Evolutionary conservation across 1,284 basidiomycete genomes (phyloP), one percentile per base, ranked within the genome.

Genomic region (Schizophyllum amplum): DNA sequence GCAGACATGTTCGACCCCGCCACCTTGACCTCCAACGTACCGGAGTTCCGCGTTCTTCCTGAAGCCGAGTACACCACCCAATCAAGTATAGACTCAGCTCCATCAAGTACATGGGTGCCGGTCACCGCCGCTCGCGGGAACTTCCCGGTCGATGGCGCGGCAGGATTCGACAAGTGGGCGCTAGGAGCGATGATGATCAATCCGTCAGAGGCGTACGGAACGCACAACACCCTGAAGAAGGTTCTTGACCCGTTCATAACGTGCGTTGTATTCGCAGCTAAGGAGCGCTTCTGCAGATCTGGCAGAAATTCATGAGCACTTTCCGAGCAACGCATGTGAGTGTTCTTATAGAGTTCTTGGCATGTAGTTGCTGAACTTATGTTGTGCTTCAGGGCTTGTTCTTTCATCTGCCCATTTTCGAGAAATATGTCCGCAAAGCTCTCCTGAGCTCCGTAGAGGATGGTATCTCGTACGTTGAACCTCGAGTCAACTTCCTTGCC

Each of bases 401-500:
- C 55, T 72, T 71, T 25, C 84, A 79, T 63, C 70, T 73, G 15
- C 85, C 86, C 0, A 74, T 87, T 20, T 83, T 78, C 63, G 65
- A 69, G 11, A 72, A 79, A 59, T 88, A 86, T 63, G 71, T 87
- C 51, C 76, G 79, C 42, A 75, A 84, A 62, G 86, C 89, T 63
- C 71, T 92, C 54, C 67, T 72, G 27, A 75, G 81, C 26, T 85
- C 81, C 1, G 78, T 88, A 9, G 80, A 80, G 27, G 90, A 92
- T 66, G 87, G 87, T 0, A 82, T 92, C 52, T 83, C 76, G 1
- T 92, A 90, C 66, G 69, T 84, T 17, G 90, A 92, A 69, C 74
- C 79, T 2, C 79, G 88, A 42, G 75, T 90, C 55, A 85, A 86
- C 66, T 91, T 92, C 64, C 70, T 75, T 49, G 65, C 68, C 61